Evolutionary conservation across 345 rosid species (phyloP), one percentile per base, ranked within the genome.

Genomic region (Excoecaria agallocha): DNA sequence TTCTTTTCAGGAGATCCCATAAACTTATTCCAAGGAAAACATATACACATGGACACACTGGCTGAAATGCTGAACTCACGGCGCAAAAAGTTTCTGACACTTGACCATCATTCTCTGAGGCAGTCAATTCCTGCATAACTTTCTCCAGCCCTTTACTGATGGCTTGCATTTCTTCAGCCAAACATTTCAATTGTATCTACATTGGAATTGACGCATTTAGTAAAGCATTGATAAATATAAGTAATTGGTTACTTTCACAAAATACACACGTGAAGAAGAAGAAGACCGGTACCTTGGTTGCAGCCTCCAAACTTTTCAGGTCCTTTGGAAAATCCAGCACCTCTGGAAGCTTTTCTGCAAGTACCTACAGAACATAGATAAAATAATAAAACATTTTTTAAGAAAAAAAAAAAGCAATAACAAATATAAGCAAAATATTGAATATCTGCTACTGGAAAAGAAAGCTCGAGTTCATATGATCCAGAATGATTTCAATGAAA

Each of bases 101-200:
- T 37, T 10, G 69, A 70, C 79, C 82, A 67, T 80, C 82, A 59
- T 67, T 76, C 70, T 80, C 79, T 3, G 82, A 71, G 61, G 82
- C 82, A 25, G 74, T 55, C 70, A 80, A 72, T 68, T 80, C 82
- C 68, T 80, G 82, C 66, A 66, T 54, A 20, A 80, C 76, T 76
- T 80, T 80, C 51, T 76, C 82, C 39, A 80, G 73, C 3, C 82
- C 82, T 80, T 75, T 80, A 68, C 69, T 80, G 16, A 80, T 63
- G 46, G 82, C 82, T 80, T 80, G 82, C 82, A 80, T 80, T 76
- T 80, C 82, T 72, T 80, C 82, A 20, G 82, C 82, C 59, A 80
- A 75, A 66, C 71, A 75, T 60, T 80, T 80, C 74, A 80, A 37
- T 76, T 75, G 82, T 66, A 80, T 75, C 82, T 80, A 76, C 58